phyloP scores from a whole-genome alignment of 139 green algal species.

The Chlorella sp. region DNA sequence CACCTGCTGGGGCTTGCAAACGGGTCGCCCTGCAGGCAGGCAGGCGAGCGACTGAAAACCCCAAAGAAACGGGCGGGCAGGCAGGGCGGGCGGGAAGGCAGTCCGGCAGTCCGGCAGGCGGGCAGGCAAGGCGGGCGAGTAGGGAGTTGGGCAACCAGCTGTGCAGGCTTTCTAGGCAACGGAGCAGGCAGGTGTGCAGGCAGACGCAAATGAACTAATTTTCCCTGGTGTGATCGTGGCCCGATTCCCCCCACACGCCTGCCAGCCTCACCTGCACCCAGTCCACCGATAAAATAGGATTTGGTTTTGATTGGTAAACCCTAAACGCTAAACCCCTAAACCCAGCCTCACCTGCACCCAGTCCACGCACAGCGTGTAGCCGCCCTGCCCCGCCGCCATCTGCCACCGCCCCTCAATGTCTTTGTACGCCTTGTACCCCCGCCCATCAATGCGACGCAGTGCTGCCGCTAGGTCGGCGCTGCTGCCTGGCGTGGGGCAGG shows the following conservation, averaged over 20 bases:
- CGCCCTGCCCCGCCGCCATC: slow-evolving; percentile 5
- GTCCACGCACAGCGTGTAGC: slow-evolving; percentile 61
- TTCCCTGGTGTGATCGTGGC: no score
- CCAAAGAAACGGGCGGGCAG: no score
- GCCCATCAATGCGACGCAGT: slow-evolving; percentile 60
- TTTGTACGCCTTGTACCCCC: slow-evolving; percentile 64
- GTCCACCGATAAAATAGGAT: no score
- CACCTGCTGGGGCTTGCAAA: slow-evolving; percentile 54
- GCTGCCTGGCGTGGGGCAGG: not conserved
- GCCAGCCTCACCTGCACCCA: slow-evolving; percentile 32
- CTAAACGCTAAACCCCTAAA: not conserved
- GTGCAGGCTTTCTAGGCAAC: not conserved
- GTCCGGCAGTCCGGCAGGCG: no score
- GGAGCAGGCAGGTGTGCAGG: not conserved
- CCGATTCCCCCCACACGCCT: no score
- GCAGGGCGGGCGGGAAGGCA: no score
- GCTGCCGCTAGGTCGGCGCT: slow-evolving; percentile 19
- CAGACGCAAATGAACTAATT: not conserved
- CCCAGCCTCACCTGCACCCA: slow-evolving; percentile 44
- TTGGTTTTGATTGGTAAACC: no score
- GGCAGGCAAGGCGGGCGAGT: no score
- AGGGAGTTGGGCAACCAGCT: no score
- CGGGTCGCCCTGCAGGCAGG: slow-evolving; percentile 44
- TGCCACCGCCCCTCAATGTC: slow-evolving; percentile 56
- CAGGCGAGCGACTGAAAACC: no score